phyloP scores from a whole-genome alignment of 2,329 filamentous ascomycete genomes.

The Penicillium sp. region DNA sequence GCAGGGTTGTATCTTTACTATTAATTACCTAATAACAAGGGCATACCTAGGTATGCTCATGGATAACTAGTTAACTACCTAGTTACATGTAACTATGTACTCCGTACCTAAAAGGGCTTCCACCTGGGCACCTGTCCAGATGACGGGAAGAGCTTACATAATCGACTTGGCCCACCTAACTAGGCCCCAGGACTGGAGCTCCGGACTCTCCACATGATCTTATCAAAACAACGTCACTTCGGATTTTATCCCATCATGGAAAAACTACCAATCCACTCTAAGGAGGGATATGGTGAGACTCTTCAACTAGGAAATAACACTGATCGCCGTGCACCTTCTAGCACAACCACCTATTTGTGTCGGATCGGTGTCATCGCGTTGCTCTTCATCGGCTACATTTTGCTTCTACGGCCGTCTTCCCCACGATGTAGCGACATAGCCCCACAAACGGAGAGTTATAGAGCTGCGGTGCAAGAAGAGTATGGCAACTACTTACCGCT shows the following conservation, averaged over 20 bases:
- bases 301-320: background rate
- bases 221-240: conserved; percentile 9
- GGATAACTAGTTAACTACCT: too few relatives aligned
- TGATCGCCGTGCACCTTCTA: conserved; percentile 1
- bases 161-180: background rate
- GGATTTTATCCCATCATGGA: conserved; percentile 14
- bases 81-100: too few relatives aligned
- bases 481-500: background rate
- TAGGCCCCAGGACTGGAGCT: background rate
- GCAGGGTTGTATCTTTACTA: background rate
- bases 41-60: too few relatives aligned
- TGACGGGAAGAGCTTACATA: conserved; percentile 4
- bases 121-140: too few relatives aligned
- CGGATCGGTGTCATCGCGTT: conserved; percentile 12
- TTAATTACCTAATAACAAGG: background rate
- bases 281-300: conserved; percentile 3
- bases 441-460: background rate
- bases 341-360: conserved; percentile 5
- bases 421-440: background rate
- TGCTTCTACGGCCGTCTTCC: conserved; percentile 7
- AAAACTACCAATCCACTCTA: conserved; percentile 21
- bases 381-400: conserved; percentile 15
- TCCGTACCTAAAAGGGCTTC: too few relatives aligned
- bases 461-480: background rate
- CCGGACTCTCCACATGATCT: conserved; percentile 4